Base-by-base conservation (phyloP, 2,329 filamentous ascomycete species). In the Penicillium vulpinum region DNA sequence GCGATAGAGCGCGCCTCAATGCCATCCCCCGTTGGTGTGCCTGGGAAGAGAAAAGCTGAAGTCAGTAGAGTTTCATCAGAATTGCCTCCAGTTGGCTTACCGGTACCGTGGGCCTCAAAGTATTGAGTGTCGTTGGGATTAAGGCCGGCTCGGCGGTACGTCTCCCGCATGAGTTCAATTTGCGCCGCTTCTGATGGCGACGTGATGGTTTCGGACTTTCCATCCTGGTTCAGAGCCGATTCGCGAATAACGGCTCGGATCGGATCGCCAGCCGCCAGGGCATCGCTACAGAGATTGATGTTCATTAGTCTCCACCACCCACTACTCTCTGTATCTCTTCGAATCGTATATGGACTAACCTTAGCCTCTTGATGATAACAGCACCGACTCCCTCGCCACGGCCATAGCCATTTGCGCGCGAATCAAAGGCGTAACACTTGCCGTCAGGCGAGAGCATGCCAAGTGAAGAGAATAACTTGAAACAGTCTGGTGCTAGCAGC, bases 381-480 rank as follows among this genome's bases (percentile, higher is more conserved):
- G 76, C 67, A 0, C 72, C 80, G 16, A 75, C 72, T 4, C 75
- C 81, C 51, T 84, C 81, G 0, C 73, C 79, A 16, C 82, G 78
- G 56, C 79, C 81, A 59, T 83, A 84, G 0, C 81, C 81, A 66
- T 82, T 78, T 0, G 80, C 81, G 8, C 69, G 62, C 5, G 70
- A 68, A 47, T 81, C 79, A 36, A 80, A 82, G 0, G 78, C 9
- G 78, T 56, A 52, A 54, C 22, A 49, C 22, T 9, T 39, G 0
- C 46, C 46, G 8, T 49, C 46, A 2, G 43, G 26, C n/a, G 26
- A 31, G 9, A 46, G 28, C 43, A 46, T 31, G 58, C 33, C 43
- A 3, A 46, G 43, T 9, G 26, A 31, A 5, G n/a, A 28, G n/a
- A 46, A 33, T n/a, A 28, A 5, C n/a, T 31, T 46, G 9, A 46